Conservation (phyloP, 805 yeast genomes). For the Cyberlindnera galapagoensis region DNA sequence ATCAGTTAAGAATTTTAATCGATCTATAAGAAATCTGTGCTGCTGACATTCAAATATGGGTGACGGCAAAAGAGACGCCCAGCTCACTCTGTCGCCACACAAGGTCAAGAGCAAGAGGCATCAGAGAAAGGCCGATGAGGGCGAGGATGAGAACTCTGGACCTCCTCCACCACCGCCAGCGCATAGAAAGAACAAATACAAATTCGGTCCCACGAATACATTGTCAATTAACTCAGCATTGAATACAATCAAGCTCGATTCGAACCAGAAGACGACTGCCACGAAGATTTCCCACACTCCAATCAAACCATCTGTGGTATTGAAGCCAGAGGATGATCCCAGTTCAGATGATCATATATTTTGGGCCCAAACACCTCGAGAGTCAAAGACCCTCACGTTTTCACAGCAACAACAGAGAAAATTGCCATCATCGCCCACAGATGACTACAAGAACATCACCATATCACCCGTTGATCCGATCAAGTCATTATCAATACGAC, state of each 20-base stretch:
- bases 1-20: no score
- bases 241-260: constrained; percentile 1
- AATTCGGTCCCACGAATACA: constrained; percentile 11
- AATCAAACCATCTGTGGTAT: constrained; percentile 2
- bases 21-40: no score
- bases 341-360: constrained; percentile 24
- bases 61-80: constrained; percentile 1
- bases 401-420: constrained; percentile 5
- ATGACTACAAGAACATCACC: constrained; percentile 7
- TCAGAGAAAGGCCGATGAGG: constrained; percentile 7
- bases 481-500: constrained; percentile 11
- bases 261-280: neutral
- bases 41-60: neutral
- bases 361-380: constrained; percentile 24
- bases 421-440: constrained; percentile 22
- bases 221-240: constrained; percentile 6
- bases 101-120: constrained; percentile 6
- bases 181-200: constrained; percentile 9
- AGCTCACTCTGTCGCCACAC: neutral
- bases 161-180: constrained; percentile 4
- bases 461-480: constrained; percentile 16
- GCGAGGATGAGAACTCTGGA: neutral
- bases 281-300: constrained; percentile 3
- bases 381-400: constrained; percentile 4
- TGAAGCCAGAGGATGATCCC: constrained; percentile 7